Conservation (phyloP, 2,329 filamentous ascomycete genomes). For the Lomentospora prolificans region DNA sequence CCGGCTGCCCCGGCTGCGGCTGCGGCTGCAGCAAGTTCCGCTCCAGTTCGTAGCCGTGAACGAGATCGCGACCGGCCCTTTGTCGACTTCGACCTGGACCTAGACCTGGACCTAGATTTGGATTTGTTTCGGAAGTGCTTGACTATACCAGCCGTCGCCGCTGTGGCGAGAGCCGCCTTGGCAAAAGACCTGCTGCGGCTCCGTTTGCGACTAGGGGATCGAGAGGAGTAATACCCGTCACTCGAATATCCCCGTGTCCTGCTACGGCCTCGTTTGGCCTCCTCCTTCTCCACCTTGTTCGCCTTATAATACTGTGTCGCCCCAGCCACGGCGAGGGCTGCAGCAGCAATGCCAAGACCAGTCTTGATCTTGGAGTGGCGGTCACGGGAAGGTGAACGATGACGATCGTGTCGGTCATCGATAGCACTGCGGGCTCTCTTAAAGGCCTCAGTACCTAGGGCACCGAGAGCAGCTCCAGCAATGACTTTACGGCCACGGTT, state of each 20-base stretch:
- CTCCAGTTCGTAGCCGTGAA: constrained; percentile 33
- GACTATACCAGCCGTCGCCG: constrained; percentile 47
- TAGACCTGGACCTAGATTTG: constrained; percentile 28
- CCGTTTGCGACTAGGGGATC: constrained; percentile 30
- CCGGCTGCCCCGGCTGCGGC: constrained; percentile 50
- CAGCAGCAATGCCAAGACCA: constrained; percentile 52
- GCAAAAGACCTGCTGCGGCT: constrained; percentile 39
- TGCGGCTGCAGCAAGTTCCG: constrained; percentile 51
- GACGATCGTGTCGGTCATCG: constrained; percentile 37
- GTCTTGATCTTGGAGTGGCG: constrained; percentile 45
- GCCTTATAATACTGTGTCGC: constrained; percentile 54
- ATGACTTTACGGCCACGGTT: constrained; percentile 48
- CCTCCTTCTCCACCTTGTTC: constrained; percentile 50
- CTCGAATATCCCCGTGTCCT: constrained; percentile 34
- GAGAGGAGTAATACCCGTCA: constrained; percentile 31
- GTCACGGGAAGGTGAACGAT: constrained; percentile 25
- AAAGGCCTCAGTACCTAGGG: constrained; percentile 50
- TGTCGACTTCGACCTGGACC: constrained; percentile 25
- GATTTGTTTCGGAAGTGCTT: constrained; percentile 39
- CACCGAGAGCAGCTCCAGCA: constrained; percentile 52
- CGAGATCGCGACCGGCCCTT: constrained; percentile 23
- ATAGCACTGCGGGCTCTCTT: constrained; percentile 53
- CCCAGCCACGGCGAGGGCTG: constrained; percentile 54
- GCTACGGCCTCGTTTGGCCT: constrained; percentile 45
- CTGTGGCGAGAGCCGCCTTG: constrained; percentile 48